Conservation (phyloP, 352 stramenopile species). For the Globisporangium okanoganense region DNA sequence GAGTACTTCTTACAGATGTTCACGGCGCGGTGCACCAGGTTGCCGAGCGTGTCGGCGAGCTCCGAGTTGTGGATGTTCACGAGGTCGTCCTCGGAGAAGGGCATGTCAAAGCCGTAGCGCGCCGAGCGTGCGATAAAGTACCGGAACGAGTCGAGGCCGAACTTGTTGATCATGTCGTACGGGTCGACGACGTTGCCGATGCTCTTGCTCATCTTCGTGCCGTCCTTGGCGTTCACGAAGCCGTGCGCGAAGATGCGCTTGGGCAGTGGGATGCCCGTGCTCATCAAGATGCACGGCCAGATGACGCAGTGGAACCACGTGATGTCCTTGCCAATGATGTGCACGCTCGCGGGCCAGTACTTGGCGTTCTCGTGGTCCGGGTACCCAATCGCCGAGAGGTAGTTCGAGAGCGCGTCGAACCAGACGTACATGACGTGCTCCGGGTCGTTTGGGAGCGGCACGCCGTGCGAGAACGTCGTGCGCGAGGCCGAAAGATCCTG, state of each 20-base stretch:
- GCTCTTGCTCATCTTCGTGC: slow-evolving; percentile 99
- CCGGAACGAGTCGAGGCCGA: slow-evolving; percentile 94
- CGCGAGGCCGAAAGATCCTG: slow-evolving; percentile 96
- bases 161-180: slow-evolving; percentile 93
- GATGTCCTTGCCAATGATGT: slow-evolving; percentile 98
- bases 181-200: slow-evolving; percentile 98
- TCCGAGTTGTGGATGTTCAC: slow-evolving; percentile 98
- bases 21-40: slow-evolving; percentile 96
- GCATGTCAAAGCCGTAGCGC: slow-evolving; percentile 96
- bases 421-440: slow-evolving; percentile 99
- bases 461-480: slow-evolving; percentile 95
- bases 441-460: slow-evolving; percentile 93
- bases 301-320: slow-evolving; percentile 99
- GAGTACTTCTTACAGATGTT: slow-evolving; percentile 97
- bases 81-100: slow-evolving; percentile 90
- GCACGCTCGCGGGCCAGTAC: slow-evolving; percentile 81
- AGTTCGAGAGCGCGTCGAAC: slow-evolving; percentile 99
- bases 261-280: slow-evolving; percentile 90
- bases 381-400: slow-evolving; percentile 96
- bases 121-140: slow-evolving; percentile 91
- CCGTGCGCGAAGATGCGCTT: slow-evolving; percentile 96
- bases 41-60: slow-evolving; percentile 90
- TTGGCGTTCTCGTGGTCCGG: slow-evolving; percentile 72
- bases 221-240: slow-evolving; percentile 98
- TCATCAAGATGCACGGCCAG: slow-evolving; percentile 99